phyloP scores from a whole-genome alignment of 169 alveolate genomes.

The Condylostoma magnum region DNA sequence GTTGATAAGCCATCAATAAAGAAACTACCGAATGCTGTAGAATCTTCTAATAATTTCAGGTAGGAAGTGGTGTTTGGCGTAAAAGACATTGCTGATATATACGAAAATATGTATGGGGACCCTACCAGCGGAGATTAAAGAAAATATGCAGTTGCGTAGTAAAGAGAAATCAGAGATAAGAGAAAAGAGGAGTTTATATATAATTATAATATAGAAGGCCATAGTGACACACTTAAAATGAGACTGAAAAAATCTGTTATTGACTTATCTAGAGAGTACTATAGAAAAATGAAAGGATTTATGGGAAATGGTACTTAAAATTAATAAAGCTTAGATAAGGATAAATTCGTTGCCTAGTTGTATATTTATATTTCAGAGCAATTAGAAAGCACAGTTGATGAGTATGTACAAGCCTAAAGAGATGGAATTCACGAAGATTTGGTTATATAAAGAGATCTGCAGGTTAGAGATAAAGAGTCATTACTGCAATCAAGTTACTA shows the following conservation, averaged over 20 bases:
- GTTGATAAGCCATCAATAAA: conserved; percentile 34
- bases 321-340: conserved; percentile 60
- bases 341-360: conserved; percentile 65
- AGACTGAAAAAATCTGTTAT: conserved; percentile 72
- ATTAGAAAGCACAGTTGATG: conserved; percentile 50
- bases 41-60: conserved; percentile 61
- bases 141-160: conserved; percentile 33
- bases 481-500: conserved; percentile 26
- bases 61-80: conserved; percentile 62
- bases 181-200: conserved; percentile 61
- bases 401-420: conserved; percentile 42
- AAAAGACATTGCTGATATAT: conserved; percentile 63
- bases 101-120: conserved; percentile 52
- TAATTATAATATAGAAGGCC: conserved; percentile 69
- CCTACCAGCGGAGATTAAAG: conserved; percentile 49
- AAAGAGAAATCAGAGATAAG: conserved; percentile 55
- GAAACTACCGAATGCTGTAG: conserved; percentile 49
- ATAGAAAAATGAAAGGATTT: conserved; percentile 48
- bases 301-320: conserved; percentile 61
- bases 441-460: conserved; percentile 41
- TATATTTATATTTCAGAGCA: conserved; percentile 63
- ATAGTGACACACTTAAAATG: conserved; percentile 66
- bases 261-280: conserved; percentile 63
- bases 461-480: conserved; percentile 54
- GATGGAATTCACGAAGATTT: conserved; percentile 73